phyloP scores from a whole-genome alignment of 2,329 filamentous ascomycete genomes.

The Colletotrichum salicis region DNA sequence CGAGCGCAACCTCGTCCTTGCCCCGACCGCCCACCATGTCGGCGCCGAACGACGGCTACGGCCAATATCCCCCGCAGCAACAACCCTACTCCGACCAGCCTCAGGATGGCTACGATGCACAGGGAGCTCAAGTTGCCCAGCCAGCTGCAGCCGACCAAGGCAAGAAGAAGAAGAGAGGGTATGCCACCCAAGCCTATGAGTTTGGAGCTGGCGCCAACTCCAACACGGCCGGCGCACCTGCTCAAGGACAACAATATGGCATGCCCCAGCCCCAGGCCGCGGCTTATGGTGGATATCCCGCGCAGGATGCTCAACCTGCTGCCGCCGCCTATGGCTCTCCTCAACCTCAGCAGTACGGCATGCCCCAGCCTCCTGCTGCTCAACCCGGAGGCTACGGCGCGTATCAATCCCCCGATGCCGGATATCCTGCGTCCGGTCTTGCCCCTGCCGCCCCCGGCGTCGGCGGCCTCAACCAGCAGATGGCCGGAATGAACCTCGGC shows the following conservation, averaged over 20 bases:
- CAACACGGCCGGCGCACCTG: slow-evolving; percentile 59
- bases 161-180: slow-evolving; percentile 92
- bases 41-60: slow-evolving; percentile 65
- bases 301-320: slow-evolving; percentile 55
- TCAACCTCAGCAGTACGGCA: slow-evolving; percentile 53
- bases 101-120: slow-evolving; percentile 49
- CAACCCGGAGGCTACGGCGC: slow-evolving; percentile 63
- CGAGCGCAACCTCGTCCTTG: not conserved
- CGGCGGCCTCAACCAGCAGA: slow-evolving; percentile 82
- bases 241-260: slow-evolving; percentile 56
- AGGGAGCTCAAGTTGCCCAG: slow-evolving; percentile 44
- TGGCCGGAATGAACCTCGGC: slow-evolving; percentile 84
- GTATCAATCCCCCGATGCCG: slow-evolving; percentile 75
- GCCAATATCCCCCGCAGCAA: slow-evolving; percentile 58
- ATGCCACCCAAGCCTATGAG: slow-evolving; percentile 94
- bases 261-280: slow-evolving; percentile 55
- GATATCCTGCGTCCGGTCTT: slow-evolving; percentile 68
- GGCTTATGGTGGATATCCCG: slow-evolving; percentile 70
- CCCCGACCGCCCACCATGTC: slow-evolving; percentile 58
- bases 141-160: slow-evolving; percentile 56
- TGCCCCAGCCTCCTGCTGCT: slow-evolving; percentile 51
- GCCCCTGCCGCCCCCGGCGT: slow-evolving; percentile 60
- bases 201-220: slow-evolving; percentile 87
- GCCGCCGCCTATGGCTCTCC: slow-evolving; percentile 54
- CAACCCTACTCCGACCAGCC: slow-evolving; percentile 54